Base-by-base conservation (phyloP, 768 basidiomycete species). In the Auricularia sp. region DNA sequence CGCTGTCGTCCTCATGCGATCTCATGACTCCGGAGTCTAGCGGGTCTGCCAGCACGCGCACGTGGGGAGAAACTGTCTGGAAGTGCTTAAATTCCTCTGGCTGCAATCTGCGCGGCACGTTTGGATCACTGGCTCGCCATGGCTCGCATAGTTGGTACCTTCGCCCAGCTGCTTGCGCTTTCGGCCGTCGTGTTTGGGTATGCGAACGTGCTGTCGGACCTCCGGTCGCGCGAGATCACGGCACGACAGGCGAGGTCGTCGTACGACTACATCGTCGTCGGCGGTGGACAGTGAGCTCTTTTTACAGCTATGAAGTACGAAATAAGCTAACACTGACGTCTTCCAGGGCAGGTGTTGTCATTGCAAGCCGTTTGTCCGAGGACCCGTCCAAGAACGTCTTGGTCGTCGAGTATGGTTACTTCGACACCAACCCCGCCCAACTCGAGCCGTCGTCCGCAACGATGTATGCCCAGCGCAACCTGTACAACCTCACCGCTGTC, bases 281-380 rank as follows among this genome's bases (percentile, higher is more conserved):
- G 68, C 37, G 68, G 44, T 54, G 39, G 42, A 13, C 21, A 29
- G 13, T 42, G 13, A 8, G 39, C 13, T 14, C 8, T 63, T 29
- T 29, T 29, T 29, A 29, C 29, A 29, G 29, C 29, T 29, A 11
- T 67, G 33, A 63, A 77, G 77, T 33, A 78, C 77, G n/a, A 78
- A 78, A 0, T 42, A 14, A 42, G 13, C 39, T 14, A 42, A 14
- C 8, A 14, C 39, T 42, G 39, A 42, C 13, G 7, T 5, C 13
- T 14, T 42, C 13, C 39, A 42, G 39, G 39, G 77, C 77, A 11
- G 78, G 78, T 33, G 77, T 77, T 61, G 76, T 75, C 7, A 68
- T 80, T 4, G 78, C 78, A 3, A 68, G 69, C 34, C 72, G 78
- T 21, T 75, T 79, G 6, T 74, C 73, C 61, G 75, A 75, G 64